Evolutionary conservation across 805 yeast genomes (phyloP), one percentile per base, ranked within the genome.

Genomic region (Torulaspora indica): DNA sequence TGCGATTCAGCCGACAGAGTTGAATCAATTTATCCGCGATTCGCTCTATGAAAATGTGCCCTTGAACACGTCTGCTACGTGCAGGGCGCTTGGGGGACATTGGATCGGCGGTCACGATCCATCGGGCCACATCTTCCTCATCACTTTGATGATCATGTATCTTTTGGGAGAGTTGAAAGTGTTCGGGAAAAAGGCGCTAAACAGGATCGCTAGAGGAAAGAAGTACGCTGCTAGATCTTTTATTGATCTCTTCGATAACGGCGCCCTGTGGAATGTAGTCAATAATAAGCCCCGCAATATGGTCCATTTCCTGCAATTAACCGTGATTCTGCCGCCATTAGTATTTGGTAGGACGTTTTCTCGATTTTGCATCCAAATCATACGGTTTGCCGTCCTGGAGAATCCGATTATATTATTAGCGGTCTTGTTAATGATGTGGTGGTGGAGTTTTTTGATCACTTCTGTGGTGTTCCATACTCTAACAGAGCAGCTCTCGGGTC

Each of bases 61-160:
- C 68, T 78, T 45, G 9, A 40, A 42, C 36, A 48, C 53, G n/a
- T 59, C 64, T 0, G 61, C 70, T 1, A 53, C 61, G 1, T 76
- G 93, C 61, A 64, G 93, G 61, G 40, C 59, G 48, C 23, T 76
- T 57, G 88, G 81, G 40, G 83, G 98, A 0, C 46, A 56, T 12
- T 85, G 91, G 93, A 48, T 53, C 6, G 88, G 96, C 0, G 98
- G 98, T 0, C 96, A 88, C 60, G 98, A 93, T 67, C 96, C 98
- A 4, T 82, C 91, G 48, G 98, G 98, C 0, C 98, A 93, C 60
- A 82, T 87, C 1, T 93, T 90, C 55, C 62, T 93, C 33, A 68
- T 91, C 8, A 62, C 65, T 5, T 24, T 61, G 28, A 63, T 64
- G 68, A 47, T 58, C 4, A 60, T 60, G 64, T 76, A 84, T 45